These are phyloP conservation scores for Suillus weaverae DNA, from an alignment of 768 basidiomycete genomes.

Conservation along the genomic window DNA sequence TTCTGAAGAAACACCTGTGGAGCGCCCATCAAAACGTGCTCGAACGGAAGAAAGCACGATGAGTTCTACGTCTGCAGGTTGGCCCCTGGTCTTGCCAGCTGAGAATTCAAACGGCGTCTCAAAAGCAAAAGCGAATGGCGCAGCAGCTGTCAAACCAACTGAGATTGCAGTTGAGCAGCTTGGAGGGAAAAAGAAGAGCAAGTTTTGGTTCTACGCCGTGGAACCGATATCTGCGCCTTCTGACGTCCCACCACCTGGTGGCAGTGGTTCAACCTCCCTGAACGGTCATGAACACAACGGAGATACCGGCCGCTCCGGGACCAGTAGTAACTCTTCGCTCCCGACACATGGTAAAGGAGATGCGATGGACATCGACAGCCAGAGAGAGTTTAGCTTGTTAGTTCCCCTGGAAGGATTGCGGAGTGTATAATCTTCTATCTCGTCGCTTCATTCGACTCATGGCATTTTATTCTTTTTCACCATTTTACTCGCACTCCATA, in stretches of 20 bases:
- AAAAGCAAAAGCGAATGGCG: conserved; percentile 54
- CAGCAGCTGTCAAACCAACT: conserved; percentile 66
- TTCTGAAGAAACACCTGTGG: conserved; percentile 48
- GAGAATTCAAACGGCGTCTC: conserved; percentile 35
- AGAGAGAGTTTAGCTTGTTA: conserved; percentile 15
- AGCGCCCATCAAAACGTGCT: conserved; percentile 65
- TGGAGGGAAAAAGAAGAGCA: conserved; percentile 81
- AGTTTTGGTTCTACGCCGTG: conserved; percentile 87
- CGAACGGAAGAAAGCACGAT: conserved; percentile 73
- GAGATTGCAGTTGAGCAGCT: conserved; percentile 77
- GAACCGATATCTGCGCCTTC: conserved; percentile 54
- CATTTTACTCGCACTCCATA: conserved; percentile 17
- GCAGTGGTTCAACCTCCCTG: conserved; percentile 15
- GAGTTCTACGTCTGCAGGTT: conserved; percentile 46
- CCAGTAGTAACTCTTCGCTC: conserved; percentile 10
- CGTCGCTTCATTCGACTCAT: conserved; percentile 8
- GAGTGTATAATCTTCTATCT: conserved; percentile 12
- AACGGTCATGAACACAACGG: conserved; percentile 24
- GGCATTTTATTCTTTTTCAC: conserved; percentile 15
- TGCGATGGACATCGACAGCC: conserved; percentile 27
- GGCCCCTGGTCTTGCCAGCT: conserved; percentile 27
- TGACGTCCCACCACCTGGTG: conserved; percentile 18
- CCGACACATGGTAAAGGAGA: conserved; percentile 6
- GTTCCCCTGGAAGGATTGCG: conserved; percentile 19
- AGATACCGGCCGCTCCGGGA: conserved; percentile 10